These are phyloP conservation scores for Flagelloscypha sp. DNA, from an alignment of 768 basidiomycete species.

Conservation along the genomic window DNA sequence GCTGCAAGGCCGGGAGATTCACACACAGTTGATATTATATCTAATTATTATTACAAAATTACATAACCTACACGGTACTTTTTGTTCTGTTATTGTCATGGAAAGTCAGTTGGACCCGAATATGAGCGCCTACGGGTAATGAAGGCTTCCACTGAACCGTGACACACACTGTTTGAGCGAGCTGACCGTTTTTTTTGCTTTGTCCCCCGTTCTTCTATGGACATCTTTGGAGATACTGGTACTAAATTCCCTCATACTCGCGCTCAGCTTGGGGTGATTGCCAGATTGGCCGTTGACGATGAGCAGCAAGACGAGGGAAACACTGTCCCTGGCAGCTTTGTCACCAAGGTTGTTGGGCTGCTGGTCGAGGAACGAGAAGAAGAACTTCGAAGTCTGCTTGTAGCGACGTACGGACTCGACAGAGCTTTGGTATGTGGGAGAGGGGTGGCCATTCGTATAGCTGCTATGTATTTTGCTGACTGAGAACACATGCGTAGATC, in stretches of 20 bases:
- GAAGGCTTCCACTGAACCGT: no score
- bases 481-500: constrained; percentile 35
- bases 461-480: constrained; percentile 10
- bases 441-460: not conserved
- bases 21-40: no score
- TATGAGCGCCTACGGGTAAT: no score
- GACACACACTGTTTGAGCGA: no score
- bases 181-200: no score
- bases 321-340: constrained; percentile 50
- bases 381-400: constrained; percentile 68
- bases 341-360: constrained; percentile 63
- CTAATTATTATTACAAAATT: no score
- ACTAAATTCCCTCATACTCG: constrained; percentile 73
- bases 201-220: no score
- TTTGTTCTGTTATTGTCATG: no score
- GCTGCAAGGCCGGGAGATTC: no score
- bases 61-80: no score
- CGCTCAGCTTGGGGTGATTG: constrained; percentile 68
- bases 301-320: constrained; percentile 45
- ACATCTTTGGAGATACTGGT: no score
- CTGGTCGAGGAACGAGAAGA: constrained; percentile 84
- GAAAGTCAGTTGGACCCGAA: no score
- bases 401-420: constrained; percentile 59
- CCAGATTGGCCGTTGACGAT: constrained; percentile 61
- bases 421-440: constrained; percentile 62